Evolutionary conservation across 2,329 filamentous ascomycete species (phyloP).

Genomic region (Byssochlamys sp.): DNA sequence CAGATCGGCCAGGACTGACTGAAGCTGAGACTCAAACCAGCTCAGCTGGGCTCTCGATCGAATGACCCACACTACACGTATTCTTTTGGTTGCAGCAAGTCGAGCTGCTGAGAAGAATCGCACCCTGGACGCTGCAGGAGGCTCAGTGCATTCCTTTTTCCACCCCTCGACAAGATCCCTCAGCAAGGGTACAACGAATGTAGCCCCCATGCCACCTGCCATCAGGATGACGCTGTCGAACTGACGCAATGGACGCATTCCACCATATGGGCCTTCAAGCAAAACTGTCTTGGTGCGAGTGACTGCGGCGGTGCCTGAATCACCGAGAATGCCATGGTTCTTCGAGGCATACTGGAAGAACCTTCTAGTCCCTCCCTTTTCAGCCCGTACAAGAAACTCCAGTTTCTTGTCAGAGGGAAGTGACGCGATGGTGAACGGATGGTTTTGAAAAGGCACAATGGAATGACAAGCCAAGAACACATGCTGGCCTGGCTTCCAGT

Average conservation of each 20-base stretch:
- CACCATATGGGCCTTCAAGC: slow-evolving; percentile 48
- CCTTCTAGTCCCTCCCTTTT: slow-evolving; percentile 44
- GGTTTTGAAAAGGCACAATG: slow-evolving; percentile 49
- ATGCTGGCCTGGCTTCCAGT: slow-evolving; percentile 55
- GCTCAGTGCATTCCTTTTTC: slow-evolving; percentile 22
- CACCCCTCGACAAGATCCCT: slow-evolving; percentile 46
- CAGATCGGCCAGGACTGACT: slow-evolving; percentile 36
- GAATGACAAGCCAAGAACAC: slow-evolving; percentile 51
- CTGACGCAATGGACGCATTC: slow-evolving; percentile 43
- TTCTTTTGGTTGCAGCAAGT: slow-evolving; percentile 36
- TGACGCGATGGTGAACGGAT: slow-evolving; percentile 56
- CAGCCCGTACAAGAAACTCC: slow-evolving; percentile 48
- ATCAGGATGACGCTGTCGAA: slow-evolving; percentile 54
- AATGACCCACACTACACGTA: slow-evolving; percentile 52
- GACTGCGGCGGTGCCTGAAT: slow-evolving; percentile 4
- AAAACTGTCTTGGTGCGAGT: slow-evolving; percentile 30
- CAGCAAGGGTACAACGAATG: slow-evolving; percentile 48
- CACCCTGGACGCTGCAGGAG: background rate
- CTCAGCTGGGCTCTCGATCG: slow-evolving; percentile 44
- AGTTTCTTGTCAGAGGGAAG: slow-evolving; percentile 47
- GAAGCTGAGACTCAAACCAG: slow-evolving; percentile 46
- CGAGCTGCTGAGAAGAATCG: slow-evolving; percentile 8
- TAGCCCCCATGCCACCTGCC: slow-evolving; percentile 52
- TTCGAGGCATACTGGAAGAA: slow-evolving; percentile 45
- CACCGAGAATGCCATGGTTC: slow-evolving; percentile 15